A percentile compares a stretch with the other conserved stretches of the same genome.
These are phyloP conservation scores for Jaminaea rosea DNA, from an alignment of 1,284 basidiomycete species.

Conservation along the genomic window DNA sequence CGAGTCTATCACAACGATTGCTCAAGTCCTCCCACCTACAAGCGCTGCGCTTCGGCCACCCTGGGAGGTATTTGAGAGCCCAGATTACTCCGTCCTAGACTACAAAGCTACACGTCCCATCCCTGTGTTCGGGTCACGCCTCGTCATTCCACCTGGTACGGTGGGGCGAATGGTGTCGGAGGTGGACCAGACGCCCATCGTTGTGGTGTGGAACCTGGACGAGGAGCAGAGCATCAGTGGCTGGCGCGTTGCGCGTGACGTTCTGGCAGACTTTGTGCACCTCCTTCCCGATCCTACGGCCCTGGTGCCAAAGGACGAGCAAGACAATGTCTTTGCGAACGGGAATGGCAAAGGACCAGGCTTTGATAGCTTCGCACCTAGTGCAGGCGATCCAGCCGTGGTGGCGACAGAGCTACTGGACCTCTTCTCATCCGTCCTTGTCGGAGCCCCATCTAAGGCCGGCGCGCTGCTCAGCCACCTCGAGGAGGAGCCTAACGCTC, in stretches of 20 bases:
- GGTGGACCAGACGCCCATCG: conserved; percentile 60
- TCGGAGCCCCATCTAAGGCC: conserved; percentile 60
- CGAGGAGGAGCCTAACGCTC: conserved; percentile 26
- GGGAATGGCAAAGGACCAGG: background rate
- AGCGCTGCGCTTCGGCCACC: conserved; percentile 56
- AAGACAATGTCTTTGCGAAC: conserved; percentile 4
- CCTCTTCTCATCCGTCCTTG: conserved; percentile 65
- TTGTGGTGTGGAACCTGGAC: conserved; percentile 74
- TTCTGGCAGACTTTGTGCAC: conserved; percentile 59
- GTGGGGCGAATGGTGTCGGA: conserved; percentile 59
- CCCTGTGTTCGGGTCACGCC: conserved; percentile 62
- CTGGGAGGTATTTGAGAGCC: conserved; percentile 62
- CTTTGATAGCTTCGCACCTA: conserved; percentile 6
- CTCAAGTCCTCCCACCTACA: conserved; percentile 59
- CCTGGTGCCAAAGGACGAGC: no score
- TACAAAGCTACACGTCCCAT: conserved; percentile 63
- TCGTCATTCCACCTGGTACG: conserved; percentile 59
- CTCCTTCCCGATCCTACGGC: conserved; percentile 1
- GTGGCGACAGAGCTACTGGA: conserved; percentile 68
- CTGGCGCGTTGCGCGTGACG: conserved; percentile 69
- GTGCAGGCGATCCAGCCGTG: conserved; percentile 40
- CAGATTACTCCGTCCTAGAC: conserved; percentile 53
- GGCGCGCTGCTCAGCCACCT: conserved; percentile 61
- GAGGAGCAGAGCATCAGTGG: conserved; percentile 61
- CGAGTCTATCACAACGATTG: conserved; percentile 62